phyloP scores from a whole-genome alignment of 768 basidiomycete species.

The Gloeopeniophorella convolvens region DNA sequence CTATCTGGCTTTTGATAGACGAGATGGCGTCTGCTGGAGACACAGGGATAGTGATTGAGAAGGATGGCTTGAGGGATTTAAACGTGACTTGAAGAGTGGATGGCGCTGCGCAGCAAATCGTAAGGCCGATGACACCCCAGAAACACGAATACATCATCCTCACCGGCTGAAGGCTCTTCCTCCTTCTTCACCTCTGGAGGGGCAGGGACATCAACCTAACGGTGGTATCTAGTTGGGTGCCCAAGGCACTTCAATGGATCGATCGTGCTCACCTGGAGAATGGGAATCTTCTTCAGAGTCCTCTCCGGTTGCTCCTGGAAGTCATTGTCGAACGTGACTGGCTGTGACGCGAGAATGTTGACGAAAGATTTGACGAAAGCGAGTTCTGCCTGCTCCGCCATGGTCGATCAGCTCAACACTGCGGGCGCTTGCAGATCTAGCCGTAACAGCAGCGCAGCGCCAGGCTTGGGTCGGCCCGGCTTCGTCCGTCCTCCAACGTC shows the following conservation, averaged over 20 bases:
- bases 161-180: slow-evolving; percentile 30
- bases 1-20: slow-evolving; percentile 71
- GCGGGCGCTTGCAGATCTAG: too few species aligned
- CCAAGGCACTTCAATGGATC: background rate
- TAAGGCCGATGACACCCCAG: background rate
- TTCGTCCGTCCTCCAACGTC: background rate
- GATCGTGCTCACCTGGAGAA: slow-evolving; percentile 49
- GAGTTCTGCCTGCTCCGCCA: slow-evolving; percentile 36
- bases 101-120: slow-evolving; percentile 7
- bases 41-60: slow-evolving; percentile 64
- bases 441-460: too few species aligned
- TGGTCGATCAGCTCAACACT: slow-evolving; percentile 37
- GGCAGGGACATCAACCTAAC: slow-evolving; percentile 53
- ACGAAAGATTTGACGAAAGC: slow-evolving; percentile 63
- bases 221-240: background rate
- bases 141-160: slow-evolving; percentile 3
- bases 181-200: slow-evolving; percentile 47
- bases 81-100: slow-evolving; percentile 65
- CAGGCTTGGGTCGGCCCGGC: too few species aligned
- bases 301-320: slow-evolving; percentile 67
- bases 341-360: slow-evolving; percentile 58
- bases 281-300: slow-evolving; percentile 61
- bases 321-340: slow-evolving; percentile 63
- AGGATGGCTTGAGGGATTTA: slow-evolving; percentile 88
- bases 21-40: slow-evolving; percentile 79